Conservation (phyloP, 768 basidiomycete species). For the Rhodotorula kratochvilovae region DNA sequence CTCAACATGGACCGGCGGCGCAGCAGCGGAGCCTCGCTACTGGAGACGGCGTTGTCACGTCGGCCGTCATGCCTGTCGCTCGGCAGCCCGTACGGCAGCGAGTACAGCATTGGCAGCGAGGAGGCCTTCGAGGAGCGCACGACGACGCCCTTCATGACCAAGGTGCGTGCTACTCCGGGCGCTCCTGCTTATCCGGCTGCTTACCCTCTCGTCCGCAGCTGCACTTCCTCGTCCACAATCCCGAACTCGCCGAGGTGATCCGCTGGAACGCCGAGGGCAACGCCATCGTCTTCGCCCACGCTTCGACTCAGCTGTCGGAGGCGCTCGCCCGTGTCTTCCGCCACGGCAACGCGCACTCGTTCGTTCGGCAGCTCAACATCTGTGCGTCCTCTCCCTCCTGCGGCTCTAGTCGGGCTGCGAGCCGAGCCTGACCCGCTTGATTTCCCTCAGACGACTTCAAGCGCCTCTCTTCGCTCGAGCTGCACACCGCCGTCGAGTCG, state of each 20-base stretch:
- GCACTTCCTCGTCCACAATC: conserved; percentile 7
- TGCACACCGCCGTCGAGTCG: conserved; percentile 16
- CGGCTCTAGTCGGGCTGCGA: neutral
- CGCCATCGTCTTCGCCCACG: conserved; percentile 27
- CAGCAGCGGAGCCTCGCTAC: neutral
- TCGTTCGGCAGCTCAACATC: conserved; percentile 34
- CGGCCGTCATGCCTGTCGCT: neutral
- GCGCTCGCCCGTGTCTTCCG: conserved; percentile 21
- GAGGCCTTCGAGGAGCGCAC: neutral
- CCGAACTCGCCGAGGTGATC: conserved; percentile 12
- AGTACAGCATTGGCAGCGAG: neutral
- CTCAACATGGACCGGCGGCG: neutral
- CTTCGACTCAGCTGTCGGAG: neutral
- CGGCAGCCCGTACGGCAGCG: neutral
- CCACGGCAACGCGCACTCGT: conserved; percentile 24
- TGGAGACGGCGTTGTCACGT: neutral
- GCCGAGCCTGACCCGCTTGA: neutral
- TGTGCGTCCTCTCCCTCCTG: conserved; percentile 14
- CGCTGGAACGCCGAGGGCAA: conserved; percentile 18
- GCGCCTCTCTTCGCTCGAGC: conserved; percentile 12
- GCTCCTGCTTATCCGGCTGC: too few relatives aligned
- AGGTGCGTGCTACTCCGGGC: conserved; percentile 1
- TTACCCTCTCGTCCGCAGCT: neutral
- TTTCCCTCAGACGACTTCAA: conserved; percentile 25
- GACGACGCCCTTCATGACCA: conserved; percentile 24